Base-by-base conservation (phyloP, 1,284 basidiomycete genomes). In the Dichomitus squalens region DNA sequence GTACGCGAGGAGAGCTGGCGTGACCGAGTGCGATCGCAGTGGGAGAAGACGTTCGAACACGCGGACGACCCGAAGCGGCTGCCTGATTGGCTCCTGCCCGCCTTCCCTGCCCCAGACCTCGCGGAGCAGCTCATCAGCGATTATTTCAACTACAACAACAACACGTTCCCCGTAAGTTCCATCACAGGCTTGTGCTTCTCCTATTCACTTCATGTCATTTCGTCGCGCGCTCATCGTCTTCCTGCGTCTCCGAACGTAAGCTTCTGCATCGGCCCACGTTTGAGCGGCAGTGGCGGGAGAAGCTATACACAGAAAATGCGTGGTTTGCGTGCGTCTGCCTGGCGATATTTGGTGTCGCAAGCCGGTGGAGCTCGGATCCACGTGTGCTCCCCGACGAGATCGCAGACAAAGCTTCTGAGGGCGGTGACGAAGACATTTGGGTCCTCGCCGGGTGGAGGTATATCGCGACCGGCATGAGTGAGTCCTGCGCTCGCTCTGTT, bases 31-130 rank as follows among this genome's bases (percentile, higher is more conserved):
- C 14, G 4, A n/a, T 31, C n/a, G 16, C 43, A 87, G 85, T 88
- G 86, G 85, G 87, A 89, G 69, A 70, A 79, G 49, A 70, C 69
- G 23, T 85, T 79, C 67, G 85, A 87, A 70, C 76, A 79, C 18
- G 69, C 75, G 43, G 73, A 76, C 53, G 61, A 63, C 58, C 73
- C 49, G 72, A 76, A 57, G 64, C 73, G 23, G 63, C 71, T 51
- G 57, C 73, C 49, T 52, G 55, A 76, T 3, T 73, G 82, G 55
- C 64, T 84, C 5, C 68, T 80, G 1, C 67, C 73, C 20, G 70
- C 74, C 52, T 85, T 88, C 60, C 88, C 88, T 14, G 78, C 85
- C 0, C 68, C 72, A 20, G 87, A 80, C 40, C 75, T 85, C 14
- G 75, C 74, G 0, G 63, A 66, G 2, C 59, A 58, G 1, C 75